These are phyloP conservation scores for Hypsizygus marmoreus DNA, from an alignment of 768 basidiomycete species.

Conservation along the genomic window DNA sequence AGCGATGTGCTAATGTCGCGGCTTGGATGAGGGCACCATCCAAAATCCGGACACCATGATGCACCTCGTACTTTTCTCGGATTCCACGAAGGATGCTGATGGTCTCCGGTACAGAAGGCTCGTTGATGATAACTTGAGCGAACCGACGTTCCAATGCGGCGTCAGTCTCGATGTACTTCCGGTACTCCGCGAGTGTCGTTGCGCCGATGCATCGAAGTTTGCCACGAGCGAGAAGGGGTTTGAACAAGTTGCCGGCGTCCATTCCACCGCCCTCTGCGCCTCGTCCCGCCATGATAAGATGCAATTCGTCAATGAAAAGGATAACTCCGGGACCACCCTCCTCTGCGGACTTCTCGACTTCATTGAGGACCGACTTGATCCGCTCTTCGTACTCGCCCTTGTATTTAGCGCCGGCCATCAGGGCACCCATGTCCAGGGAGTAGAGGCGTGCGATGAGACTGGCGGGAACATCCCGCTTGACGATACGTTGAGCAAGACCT, in stretches of 20 bases:
- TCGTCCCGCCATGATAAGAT: constrained; percentile 90
- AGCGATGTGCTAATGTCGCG: constrained; percentile 90
- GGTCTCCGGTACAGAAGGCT: constrained; percentile 85
- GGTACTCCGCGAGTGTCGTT: constrained; percentile 89
- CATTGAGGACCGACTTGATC: constrained; percentile 87
- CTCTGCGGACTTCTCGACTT: constrained; percentile 86
- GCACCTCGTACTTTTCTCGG: constrained; percentile 90
- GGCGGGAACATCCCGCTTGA: constrained; percentile 88
- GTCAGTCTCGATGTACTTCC: constrained; percentile 92
- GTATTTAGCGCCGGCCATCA: constrained; percentile 92
- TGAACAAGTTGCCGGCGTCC: constrained; percentile 93
- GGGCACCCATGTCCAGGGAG: constrained; percentile 92
- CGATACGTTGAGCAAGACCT: constrained; percentile 93
- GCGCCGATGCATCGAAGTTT: constrained; percentile 81
- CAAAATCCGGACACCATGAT: constrained; percentile 86
- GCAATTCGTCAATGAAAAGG: constrained; percentile 93
- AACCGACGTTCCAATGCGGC: constrained; percentile 90
- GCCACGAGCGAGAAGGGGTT: constrained; percentile 87
- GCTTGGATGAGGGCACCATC: constrained; percentile 89
- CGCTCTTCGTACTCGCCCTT: constrained; percentile 97
- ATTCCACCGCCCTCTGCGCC: constrained; percentile 85
- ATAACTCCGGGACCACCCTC: constrained; percentile 79
- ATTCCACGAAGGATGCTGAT: constrained; percentile 95
- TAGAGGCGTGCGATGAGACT: constrained; percentile 73
- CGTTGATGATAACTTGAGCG: constrained; percentile 91